phyloP scores from a whole-genome alignment of 1,139 yeast genomes.

The Candida sp. region DNA sequence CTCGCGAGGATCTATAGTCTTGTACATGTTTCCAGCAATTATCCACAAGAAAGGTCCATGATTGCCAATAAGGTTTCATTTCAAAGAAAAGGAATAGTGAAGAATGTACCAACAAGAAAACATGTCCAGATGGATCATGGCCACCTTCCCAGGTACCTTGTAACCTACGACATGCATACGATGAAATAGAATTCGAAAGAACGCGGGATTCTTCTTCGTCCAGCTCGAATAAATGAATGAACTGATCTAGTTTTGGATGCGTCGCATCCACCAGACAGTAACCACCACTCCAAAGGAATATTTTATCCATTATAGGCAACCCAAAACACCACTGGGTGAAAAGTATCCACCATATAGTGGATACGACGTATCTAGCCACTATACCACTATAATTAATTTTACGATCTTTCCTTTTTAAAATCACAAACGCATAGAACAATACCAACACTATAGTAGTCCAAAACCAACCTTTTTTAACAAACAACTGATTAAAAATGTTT shows the following conservation, averaged over 20 bases:
- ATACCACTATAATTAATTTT: conserved; percentile 15
- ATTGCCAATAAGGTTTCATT: conserved; percentile 39
- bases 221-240: conserved; percentile 5
- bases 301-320: conserved; percentile 82
- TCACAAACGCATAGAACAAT: conserved; percentile 22
- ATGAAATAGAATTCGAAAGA: conserved; percentile 27
- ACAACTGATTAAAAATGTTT: conserved; percentile 64
- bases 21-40: conserved; percentile 2
- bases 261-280: conserved; percentile 42
- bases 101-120: conserved; percentile 73
- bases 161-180: conserved; percentile 54
- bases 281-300: conserved; percentile 84
- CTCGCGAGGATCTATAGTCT: conserved; percentile 2
- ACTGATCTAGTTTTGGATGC: conserved; percentile 3
- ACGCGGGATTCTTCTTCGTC: conserved; percentile 1
- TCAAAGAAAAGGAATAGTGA: conserved; percentile 72
- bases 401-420: conserved; percentile 1
- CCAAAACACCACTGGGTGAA: conserved; percentile 91
- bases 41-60: conserved; percentile 12
- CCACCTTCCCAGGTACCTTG: conserved; percentile 89
- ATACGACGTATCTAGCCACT: conserved; percentile 37
- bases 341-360: conserved; percentile 79
- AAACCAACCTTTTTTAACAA: conserved; percentile 90
- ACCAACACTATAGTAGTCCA: conserved; percentile 64
- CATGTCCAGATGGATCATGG: conserved; percentile 96